Evolutionary conservation across 176 grass and related monocot genomes (phyloP), one percentile per base, ranked within the genome.

Genomic region (Zoysia japonica): DNA sequence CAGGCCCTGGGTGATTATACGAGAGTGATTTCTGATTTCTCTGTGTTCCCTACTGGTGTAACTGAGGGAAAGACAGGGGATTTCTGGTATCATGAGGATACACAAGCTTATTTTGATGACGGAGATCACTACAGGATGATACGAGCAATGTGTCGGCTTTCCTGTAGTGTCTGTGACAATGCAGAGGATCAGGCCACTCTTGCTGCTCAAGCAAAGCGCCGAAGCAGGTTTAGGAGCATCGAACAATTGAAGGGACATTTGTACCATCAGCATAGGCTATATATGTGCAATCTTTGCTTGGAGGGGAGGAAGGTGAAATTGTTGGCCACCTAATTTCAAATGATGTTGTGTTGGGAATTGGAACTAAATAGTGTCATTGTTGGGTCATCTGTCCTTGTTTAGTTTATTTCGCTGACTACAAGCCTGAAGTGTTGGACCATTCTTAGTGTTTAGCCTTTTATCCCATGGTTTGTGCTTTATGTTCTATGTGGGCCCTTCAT

Each of bases 51-150:
- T 16, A 13, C 46, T 49, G 71, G 52, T 81, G 57, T 73, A 42
- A 84, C 9, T 13, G 96, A 95, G 77, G 96, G 96, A 28, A 83
- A 88, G 82, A 63, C 63, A 44, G 96, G 92, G 54, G 76, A 89
- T 10, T 99, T 91, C 82, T 99, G 96, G 90, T 93, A 93, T 83
- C 92, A 99, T 82, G 96, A 99, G 68, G 96, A 93, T 78, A 93
- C 90, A 2, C 93, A 89, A 55, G 79, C 92, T 41, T 99, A 83
- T 69, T 95, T 95, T 77, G 92, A 99, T 14, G 96, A 99, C 60
- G 79, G 14, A 4, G 92, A 99, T 40, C 92, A 99, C 62, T 95
- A 99, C 86, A 85, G 81, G 79, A 95, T 99, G 92, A 89, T 99
- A 86, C 64, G 86, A 8, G 92, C 96, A 50, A 99, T 93, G 96